Base-by-base conservation (phyloP, 2,329 filamentous ascomycete genomes). In the Talaromyces sp. region DNA sequence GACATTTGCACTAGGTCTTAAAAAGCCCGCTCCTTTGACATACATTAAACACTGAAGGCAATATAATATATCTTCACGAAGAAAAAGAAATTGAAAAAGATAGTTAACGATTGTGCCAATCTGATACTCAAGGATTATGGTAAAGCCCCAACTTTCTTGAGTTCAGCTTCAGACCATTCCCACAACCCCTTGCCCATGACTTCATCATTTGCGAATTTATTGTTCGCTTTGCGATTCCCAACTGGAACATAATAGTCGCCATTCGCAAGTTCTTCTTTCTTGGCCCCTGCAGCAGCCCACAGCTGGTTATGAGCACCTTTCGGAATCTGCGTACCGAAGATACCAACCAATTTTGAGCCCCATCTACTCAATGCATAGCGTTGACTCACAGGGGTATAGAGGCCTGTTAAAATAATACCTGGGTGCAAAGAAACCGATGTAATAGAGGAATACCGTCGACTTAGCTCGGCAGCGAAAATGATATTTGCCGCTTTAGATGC, bases 231-330 rank as follows among this genome's bases (percentile, higher is more conserved):
- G 32, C 63, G 65, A 43, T 68, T 62, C 9, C 74, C 77, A 59
- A 79, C 68, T 1, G 77, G 74, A 7, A 71, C 69, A 62, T 78
- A 79, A 62, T 77, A 79, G 55, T 68, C 71, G 0, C 77, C 77
- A 57, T 72, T 77, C 19, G 54, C 35, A 54, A 78, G 54, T 1
- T 66, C 60, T 24, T 72, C 69, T 51, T 66, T 71, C 12, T 67
- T 64, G 7, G 69, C 68, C 1, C 70, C 71, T n/a, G 73, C 75
- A 17, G 73, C 75, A 3, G 73, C 73, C 72, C 74, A 80, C 21
- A 80, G 66, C 63, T 76, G 72, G 58, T 76, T 79, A 38, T 38
- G 35, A n/a, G 35, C 35, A n/a, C 35, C 14, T n/a, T n/a, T n/a
- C 14, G 35, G 35, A 38, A 38, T 38, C 14, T 38, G 35, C n/a